Percentiles rank a stretch among this genome's conserved stretches.
phyloP scores from a whole-genome alignment of 305 asterid species.

The Lippia alba region DNA sequence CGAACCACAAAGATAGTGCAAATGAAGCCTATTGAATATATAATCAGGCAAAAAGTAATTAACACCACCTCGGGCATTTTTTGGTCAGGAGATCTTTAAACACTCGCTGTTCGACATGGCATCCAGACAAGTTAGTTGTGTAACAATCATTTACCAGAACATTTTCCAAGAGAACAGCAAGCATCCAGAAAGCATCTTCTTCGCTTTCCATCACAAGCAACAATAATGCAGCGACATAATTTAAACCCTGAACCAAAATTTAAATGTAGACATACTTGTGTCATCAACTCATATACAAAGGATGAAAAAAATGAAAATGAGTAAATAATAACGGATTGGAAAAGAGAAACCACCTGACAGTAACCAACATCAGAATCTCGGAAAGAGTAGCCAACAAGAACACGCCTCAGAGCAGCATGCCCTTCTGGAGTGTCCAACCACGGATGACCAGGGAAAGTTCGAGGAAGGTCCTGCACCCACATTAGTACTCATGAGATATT shows the following conservation, averaged over 20 bases:
- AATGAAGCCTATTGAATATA: conserved; percentile 6
- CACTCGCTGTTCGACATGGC: conserved; percentile 97
- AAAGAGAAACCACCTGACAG: conserved; percentile 72
- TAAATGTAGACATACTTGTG: background rate
- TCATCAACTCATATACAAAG: conserved; percentile 10
- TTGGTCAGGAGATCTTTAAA: conserved; percentile 81
- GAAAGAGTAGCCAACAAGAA: conserved; percentile 93
- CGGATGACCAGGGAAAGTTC: conserved; percentile 99
- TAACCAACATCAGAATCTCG: conserved; percentile 99
- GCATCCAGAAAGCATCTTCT: conserved; percentile 99
- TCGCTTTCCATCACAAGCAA: conserved; percentile 97
- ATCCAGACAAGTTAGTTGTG: conserved; percentile 87
- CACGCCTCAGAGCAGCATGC: conserved; percentile 94
- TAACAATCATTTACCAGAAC: conserved; percentile 92
- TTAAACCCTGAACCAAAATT: conserved; percentile 71
- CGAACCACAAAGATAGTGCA: conserved; percentile 1
- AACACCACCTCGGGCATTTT: conserved; percentile 84
- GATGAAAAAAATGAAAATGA: background rate
- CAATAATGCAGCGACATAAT: conserved; percentile 90
- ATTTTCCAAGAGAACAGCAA: conserved; percentile 87
- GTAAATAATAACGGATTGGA: conserved; percentile 18
- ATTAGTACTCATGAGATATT: background rate
- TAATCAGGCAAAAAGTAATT: conserved; percentile 13
- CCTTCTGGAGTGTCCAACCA: conserved; percentile 96
- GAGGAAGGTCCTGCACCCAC: conserved; percentile 82